Conservation (phyloP, 306 rosid species). For the Cicer bijugum region DNA sequence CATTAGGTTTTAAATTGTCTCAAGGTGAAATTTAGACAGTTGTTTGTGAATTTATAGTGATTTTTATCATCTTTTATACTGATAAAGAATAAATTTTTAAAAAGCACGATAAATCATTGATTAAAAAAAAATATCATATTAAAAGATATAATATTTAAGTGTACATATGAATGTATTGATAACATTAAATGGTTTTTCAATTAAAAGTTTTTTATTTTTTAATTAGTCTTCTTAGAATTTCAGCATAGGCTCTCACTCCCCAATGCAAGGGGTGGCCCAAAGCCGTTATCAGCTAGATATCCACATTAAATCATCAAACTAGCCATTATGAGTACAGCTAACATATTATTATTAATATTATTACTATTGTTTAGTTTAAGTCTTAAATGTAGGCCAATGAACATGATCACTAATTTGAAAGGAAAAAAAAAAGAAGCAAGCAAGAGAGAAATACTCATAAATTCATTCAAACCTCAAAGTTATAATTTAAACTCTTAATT, state of each 20-base stretch:
- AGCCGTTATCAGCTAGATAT: conserved; percentile 32
- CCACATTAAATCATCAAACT: conserved; percentile 42
- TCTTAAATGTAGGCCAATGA: conserved; percentile 36
- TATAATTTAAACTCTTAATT: conserved; percentile 26
- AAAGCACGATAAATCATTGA: too few species aligned
- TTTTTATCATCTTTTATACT: too few species aligned
- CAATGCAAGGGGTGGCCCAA: conserved; percentile 25
- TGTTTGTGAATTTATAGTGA: too few species aligned
- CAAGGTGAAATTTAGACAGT: accelerated
- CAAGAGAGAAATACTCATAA: background rate
- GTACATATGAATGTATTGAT: background rate
- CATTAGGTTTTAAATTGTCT: accelerated
- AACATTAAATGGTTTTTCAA: too few species aligned
- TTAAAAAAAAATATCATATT: background rate
- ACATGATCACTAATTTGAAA: conserved; percentile 39
- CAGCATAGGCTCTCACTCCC: background rate
- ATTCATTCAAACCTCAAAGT: conserved; percentile 27
- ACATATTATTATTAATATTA: conserved; percentile 12
- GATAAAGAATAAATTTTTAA: too few species aligned
- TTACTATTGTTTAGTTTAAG: background rate
- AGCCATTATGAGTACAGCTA: conserved; percentile 48
- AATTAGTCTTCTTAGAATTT: background rate
- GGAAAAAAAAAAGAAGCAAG: conserved; percentile 13
- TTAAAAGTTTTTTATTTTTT: too few species aligned
- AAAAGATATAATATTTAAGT: background rate